Conservation (phyloP, 352 stramenopile genomes). For the Globisporangium paddicum region DNA sequence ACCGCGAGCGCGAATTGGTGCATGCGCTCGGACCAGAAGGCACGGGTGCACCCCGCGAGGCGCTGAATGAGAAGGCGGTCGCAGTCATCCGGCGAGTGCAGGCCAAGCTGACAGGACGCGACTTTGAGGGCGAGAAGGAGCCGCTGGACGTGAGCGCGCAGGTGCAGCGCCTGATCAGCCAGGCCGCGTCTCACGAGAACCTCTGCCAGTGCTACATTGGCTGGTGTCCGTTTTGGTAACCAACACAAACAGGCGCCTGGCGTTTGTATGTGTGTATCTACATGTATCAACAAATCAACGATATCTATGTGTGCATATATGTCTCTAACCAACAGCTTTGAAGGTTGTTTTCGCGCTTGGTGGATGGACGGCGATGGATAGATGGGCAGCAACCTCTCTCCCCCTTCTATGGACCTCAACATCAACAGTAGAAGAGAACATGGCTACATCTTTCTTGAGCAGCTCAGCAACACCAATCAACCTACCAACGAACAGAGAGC, state of each 20-base stretch:
- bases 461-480: neutral
- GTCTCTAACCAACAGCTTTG: no score
- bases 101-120: slow-evolving; percentile 97
- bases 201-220: slow-evolving; percentile 99
- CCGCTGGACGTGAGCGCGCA: slow-evolving; percentile 74
- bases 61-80: slow-evolving; percentile 94
- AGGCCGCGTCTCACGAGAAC: slow-evolving; percentile 98
- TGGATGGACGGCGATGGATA: no score
- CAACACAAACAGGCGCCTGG: neutral
- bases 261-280: neutral
- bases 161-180: slow-evolving; percentile 96
- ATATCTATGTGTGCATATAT: no score
- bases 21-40: slow-evolving; percentile 78
- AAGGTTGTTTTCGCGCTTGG: no score
- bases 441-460: neutral
- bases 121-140: slow-evolving; percentile 90
- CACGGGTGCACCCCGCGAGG: slow-evolving; percentile 70
- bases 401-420: neutral
- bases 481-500: no score
- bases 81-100: slow-evolving; percentile 98
- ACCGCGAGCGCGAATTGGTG: slow-evolving; percentile 79
- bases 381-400: neutral
- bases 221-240: slow-evolving; percentile 93
- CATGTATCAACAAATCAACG: slow-evolving; percentile 1
- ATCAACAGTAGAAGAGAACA: neutral